These are phyloP conservation scores for Ampelocalamus luodianensis DNA, from an alignment of 176 grass and related monocot genomes.

Conservation along the genomic window DNA sequence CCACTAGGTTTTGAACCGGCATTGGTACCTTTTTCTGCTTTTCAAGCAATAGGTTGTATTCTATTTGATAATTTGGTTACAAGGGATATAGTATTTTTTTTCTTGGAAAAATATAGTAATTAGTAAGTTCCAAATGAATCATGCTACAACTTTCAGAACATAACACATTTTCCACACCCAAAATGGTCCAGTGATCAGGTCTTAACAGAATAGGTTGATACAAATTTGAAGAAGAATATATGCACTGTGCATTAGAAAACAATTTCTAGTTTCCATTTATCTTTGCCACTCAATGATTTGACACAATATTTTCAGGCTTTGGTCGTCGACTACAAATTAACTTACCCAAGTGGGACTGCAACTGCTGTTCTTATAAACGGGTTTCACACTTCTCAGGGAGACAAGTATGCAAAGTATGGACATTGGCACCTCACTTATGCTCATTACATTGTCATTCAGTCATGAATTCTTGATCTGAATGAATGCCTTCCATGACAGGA, in stretches of 20 bases:
- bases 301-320: conserved; percentile 63
- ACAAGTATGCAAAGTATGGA: conserved; percentile 78
- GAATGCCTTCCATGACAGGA: conserved; percentile 47
- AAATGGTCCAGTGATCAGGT: neutral
- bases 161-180: neutral
- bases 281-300: neutral
- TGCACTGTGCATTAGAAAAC: neutral
- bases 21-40: neutral
- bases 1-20: neutral
- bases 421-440: neutral
- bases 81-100: neutral
- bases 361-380: conserved; percentile 93
- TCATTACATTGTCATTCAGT: neutral
- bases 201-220: neutral
- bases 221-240: neutral
- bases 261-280: neutral
- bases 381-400: conserved; percentile 74
- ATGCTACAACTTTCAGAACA: neutral
- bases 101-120: neutral
- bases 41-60: neutral
- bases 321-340: conserved; percentile 88
- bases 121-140: neutral
- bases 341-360: conserved; percentile 88
- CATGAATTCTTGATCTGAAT: neutral
- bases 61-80: neutral